Conservation (phyloP, 23 red algal species). For the Rhodosorus marinus region DNA sequence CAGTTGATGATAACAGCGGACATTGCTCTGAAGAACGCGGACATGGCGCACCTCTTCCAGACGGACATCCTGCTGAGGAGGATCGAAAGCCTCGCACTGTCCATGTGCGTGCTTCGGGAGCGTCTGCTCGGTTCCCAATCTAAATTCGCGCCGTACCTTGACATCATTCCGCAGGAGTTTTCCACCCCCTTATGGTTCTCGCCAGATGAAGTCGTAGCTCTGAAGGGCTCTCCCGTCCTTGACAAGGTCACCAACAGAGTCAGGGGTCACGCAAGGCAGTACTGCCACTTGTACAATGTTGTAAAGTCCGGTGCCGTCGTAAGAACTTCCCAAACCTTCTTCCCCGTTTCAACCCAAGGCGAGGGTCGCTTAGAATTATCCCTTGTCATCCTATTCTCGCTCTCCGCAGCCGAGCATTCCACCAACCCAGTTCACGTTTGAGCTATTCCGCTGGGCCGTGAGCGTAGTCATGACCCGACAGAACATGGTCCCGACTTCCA, state of each 20-base stretch:
- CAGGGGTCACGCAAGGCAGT: slow-evolving; percentile 21
- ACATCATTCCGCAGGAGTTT: slow-evolving; percentile 20
- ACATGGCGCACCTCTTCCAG: not conserved
- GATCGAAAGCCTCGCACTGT: slow-evolving; percentile 2
- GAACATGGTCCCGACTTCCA: slow-evolving; percentile 11
- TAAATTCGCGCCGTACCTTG: slow-evolving; percentile 25
- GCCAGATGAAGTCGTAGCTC: slow-evolving; percentile 1
- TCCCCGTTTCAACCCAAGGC: too few relatives aligned
- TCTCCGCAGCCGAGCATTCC: slow-evolving; percentile 2
- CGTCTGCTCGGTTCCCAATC: not conserved
- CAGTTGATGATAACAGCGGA: not conserved
- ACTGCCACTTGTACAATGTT: slow-evolving; percentile 13
- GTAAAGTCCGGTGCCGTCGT: too few relatives aligned
- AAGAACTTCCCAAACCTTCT: too few relatives aligned
- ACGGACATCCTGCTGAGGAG: not conserved
- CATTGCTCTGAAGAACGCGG: not conserved
- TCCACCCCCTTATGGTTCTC: slow-evolving; percentile 19
- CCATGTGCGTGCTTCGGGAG: slow-evolving; percentile 18
- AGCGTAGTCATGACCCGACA: slow-evolving; percentile 50
- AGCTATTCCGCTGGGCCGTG: slow-evolving; percentile 29
- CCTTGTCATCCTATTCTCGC: not conserved
- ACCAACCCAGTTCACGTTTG: slow-evolving; percentile 2
- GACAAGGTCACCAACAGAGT: slow-evolving; percentile 7
- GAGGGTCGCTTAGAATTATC: too few relatives aligned
- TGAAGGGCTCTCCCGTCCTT: slow-evolving; percentile 11